Percentiles rank a stretch among this genome's conserved stretches.
phyloP scores from a whole-genome alignment of 2,329 filamentous ascomycete species.

The Aureobasidium leucospermi region DNA sequence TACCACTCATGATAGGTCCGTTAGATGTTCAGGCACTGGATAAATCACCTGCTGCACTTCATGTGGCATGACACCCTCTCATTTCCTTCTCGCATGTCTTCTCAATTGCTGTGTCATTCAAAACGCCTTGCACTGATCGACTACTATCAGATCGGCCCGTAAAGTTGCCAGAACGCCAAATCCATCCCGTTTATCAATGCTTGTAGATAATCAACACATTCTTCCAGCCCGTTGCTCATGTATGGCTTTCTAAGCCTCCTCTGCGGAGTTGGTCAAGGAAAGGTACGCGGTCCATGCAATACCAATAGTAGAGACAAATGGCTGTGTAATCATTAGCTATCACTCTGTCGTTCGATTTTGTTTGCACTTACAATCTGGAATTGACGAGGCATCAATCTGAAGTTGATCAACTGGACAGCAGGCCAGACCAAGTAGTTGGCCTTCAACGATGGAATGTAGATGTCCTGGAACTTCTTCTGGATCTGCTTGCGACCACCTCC shows the following conservation, averaged over 20 bases:
- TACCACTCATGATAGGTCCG: too few species aligned
- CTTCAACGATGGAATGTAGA: slow-evolving; percentile 89
- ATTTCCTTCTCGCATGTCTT: not conserved
- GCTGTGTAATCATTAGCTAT: slow-evolving; percentile 45
- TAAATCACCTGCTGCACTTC: slow-evolving; percentile 1
- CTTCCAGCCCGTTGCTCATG: not conserved
- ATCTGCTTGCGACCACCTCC: slow-evolving; percentile 79
- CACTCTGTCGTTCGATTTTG: not conserved
- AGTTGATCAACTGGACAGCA: slow-evolving; percentile 92
- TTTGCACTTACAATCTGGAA: slow-evolving; percentile 77
- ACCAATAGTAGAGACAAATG: slow-evolving; percentile 90
- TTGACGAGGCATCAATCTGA: slow-evolving; percentile 87
- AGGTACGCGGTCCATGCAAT: slow-evolving; percentile 98
- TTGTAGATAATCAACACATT: not conserved
- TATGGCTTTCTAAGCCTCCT: slow-evolving; percentile 45
- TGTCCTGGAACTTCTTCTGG: slow-evolving; percentile 77
- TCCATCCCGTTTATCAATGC: not conserved
- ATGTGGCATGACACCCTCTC: not conserved
- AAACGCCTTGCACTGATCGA: not conserved
- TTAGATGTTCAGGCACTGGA: not conserved
- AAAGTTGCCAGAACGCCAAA: slow-evolving; percentile 1
- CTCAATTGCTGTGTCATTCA: not conserved
- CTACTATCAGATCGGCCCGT: not conserved
- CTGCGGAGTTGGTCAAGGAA: slow-evolving; percentile 80
- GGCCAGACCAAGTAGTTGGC: slow-evolving; percentile 96